A percentile compares a stretch with the other conserved stretches of the same genome.
Conservation (phyloP, 306 rosid species). For the Cicer judaicum region DNA sequence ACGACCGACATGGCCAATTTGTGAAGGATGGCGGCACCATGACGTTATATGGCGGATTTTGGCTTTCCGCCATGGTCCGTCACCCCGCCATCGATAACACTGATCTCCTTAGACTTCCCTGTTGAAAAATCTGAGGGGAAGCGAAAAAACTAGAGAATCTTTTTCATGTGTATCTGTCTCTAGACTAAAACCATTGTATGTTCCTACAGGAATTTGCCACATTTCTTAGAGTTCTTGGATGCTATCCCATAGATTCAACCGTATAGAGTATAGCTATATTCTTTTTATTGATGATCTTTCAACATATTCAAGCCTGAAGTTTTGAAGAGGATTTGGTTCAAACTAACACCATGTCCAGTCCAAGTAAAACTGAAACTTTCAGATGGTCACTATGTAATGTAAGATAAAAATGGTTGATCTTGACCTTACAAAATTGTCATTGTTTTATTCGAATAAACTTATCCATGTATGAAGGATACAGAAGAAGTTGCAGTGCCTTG, state of each 20-base stretch:
- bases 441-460: background rate
- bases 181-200: slow-evolving; percentile 20
- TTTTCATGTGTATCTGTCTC: slow-evolving; percentile 7
- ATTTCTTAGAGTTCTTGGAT: slow-evolving; percentile 67
- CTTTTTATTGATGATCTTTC: slow-evolving; percentile 33
- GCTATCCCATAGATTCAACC: slow-evolving; percentile 60
- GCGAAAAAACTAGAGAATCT: background rate
- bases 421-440: slow-evolving; percentile 5
- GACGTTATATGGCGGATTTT: too few species aligned
- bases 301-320: slow-evolving; percentile 15
- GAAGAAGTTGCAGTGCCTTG: background rate
- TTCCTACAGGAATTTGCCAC: slow-evolving; percentile 61
- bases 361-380: slow-evolving; percentile 32
- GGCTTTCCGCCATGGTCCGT: too few species aligned
- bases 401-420: slow-evolving; percentile 11
- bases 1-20: too few species aligned
- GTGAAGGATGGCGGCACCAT: too few species aligned
- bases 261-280: slow-evolving; percentile 23
- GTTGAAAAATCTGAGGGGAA: background rate
- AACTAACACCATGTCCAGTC: slow-evolving; percentile 23
- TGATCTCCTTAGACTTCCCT: background rate
- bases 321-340: slow-evolving; percentile 25
- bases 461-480: background rate
- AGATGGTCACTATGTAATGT: slow-evolving; percentile 15
- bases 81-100: too few species aligned